Base-by-base conservation (phyloP, 1,284 basidiomycete species). In the Sphaerobolus stellatus region DNA sequence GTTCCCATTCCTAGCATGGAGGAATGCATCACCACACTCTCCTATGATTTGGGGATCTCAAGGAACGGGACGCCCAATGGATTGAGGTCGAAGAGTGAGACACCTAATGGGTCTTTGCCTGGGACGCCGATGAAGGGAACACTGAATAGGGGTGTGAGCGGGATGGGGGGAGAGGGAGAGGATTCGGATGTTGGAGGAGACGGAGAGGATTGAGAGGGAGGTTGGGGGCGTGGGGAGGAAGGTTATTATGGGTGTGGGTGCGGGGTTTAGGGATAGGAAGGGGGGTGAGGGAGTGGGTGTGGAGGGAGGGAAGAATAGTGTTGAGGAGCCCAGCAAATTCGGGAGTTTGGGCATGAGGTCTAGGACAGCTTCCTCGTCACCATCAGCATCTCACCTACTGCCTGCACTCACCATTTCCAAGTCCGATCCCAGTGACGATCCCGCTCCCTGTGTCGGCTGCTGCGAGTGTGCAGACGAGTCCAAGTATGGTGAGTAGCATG, bases 21-120 rank as follows among this genome's bases (percentile, higher is more conserved):
- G n/a, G n/a, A n/a, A n/a, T n/a, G n/a, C n/a, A n/a, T n/a, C n/a
- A n/a, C n/a, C n/a, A n/a, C n/a, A n/a, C n/a, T n/a, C n/a, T n/a
- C 47, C 62, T 62, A 58, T 48, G 61, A 11, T 20, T 8, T 43
- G 11, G 41, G 24, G 41, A 11, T n/a, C n/a, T 11, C 33, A n/a
- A 34, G n/a, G 33, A n/a, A 34, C 33, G 33, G n/a, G 11, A n/a
- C n/a, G 33, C 33, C 33, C n/a, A 34, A 11, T 11, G 33, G 11
- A n/a, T 34, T n/a, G 33, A n/a, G 11, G 33, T 34, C 33, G 33
- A n/a, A n/a, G 33, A 11, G n/a, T n/a, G 33, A 34, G 11, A 34
- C 33, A 34, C 33, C 11, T n/a, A n/a, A 11, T n/a, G 33, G 11
- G 11, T 11, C 11, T n/a, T 11, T 11, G n/a, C 33, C 33, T n/a